A percentile compares a stretch with the other conserved stretches of the same genome.
phyloP scores from a whole-genome alignment of 768 basidiomycete genomes.

The Fibroporia radiculosa region DNA sequence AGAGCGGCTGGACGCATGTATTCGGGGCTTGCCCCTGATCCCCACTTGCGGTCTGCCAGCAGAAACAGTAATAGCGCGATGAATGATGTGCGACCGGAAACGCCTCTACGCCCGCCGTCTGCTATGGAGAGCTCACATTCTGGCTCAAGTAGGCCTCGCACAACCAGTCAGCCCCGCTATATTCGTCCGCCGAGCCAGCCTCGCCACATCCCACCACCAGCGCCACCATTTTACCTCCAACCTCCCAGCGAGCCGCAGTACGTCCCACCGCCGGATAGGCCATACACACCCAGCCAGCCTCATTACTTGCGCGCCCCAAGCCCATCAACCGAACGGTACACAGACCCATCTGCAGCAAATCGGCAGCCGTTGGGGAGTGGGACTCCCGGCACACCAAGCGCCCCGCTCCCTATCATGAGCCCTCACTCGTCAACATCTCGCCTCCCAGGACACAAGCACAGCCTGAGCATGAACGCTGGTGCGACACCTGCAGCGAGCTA shows the following conservation, averaged over 20 bases:
- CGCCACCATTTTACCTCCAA: too few species aligned
- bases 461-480: slow-evolving; percentile 23
- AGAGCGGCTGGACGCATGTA: too few species aligned
- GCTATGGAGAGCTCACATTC: background rate
- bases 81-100: background rate
- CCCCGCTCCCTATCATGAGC: slow-evolving; percentile 1
- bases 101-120: background rate
- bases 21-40: background rate
- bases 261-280: background rate
- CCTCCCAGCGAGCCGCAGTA: background rate
- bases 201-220: too few species aligned
- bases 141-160: background rate
- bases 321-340: slow-evolving; percentile 4
- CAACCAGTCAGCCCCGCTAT: background rate
- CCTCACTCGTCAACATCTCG: slow-evolving; percentile 15
- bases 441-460: slow-evolving; percentile 17
- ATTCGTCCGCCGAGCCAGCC: background rate
- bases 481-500: slow-evolving; percentile 18
- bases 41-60: background rate
- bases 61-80: background rate
- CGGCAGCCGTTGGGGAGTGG: too few species aligned
- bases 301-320: slow-evolving; percentile 8
- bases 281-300: slow-evolving; percentile 2
- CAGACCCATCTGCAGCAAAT: too few species aligned
- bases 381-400: background rate